These are phyloP conservation scores for Zymoseptoria ardabiliae DNA, from an alignment of 2,329 filamentous ascomycete genomes.

Conservation along the genomic window DNA sequence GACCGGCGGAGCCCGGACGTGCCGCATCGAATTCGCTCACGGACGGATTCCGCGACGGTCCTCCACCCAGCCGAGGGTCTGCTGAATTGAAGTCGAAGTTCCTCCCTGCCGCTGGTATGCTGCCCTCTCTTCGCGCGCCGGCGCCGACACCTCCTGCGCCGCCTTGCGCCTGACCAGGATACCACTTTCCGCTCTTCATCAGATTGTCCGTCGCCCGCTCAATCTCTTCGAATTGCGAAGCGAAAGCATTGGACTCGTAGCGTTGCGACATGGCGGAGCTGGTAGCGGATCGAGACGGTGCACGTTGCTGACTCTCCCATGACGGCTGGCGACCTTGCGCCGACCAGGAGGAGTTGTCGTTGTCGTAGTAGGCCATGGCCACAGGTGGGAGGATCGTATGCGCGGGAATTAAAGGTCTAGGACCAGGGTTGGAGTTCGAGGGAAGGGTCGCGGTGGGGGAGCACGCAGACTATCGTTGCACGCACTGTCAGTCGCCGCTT, in stretches of 20 bases:
- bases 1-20: conserved; percentile 65
- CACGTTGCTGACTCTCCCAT: conserved; percentile 60
- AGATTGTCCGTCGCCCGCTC: conserved; percentile 93
- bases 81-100: conserved; percentile 17
- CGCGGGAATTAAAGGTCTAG: background rate
- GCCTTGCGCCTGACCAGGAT: conserved; percentile 39
- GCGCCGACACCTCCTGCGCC: conserved; percentile 17
- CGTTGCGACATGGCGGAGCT: conserved; percentile 61
- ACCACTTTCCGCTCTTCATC: conserved; percentile 92
- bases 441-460: background rate
- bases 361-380: conserved; percentile 63
- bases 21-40: conserved; percentile 72
- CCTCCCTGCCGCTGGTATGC: conserved; percentile 52
- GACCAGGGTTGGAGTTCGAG: background rate
- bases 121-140: conserved; percentile 68
- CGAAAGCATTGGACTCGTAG: conserved; percentile 65
- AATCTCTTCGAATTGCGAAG: conserved; percentile 89
- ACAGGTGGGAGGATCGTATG: background rate
- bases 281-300: conserved; percentile 66
- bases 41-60: conserved; percentile 71
- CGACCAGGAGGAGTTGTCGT: conserved; percentile 51
- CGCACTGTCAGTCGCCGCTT: background rate
- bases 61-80: conserved; percentile 61
- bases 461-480: background rate
- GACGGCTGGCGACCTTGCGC: conserved; percentile 56